These are phyloP conservation scores for Purpureocillium lavendulum DNA, from an alignment of 2,329 filamentous ascomycete genomes.

Conservation along the genomic window DNA sequence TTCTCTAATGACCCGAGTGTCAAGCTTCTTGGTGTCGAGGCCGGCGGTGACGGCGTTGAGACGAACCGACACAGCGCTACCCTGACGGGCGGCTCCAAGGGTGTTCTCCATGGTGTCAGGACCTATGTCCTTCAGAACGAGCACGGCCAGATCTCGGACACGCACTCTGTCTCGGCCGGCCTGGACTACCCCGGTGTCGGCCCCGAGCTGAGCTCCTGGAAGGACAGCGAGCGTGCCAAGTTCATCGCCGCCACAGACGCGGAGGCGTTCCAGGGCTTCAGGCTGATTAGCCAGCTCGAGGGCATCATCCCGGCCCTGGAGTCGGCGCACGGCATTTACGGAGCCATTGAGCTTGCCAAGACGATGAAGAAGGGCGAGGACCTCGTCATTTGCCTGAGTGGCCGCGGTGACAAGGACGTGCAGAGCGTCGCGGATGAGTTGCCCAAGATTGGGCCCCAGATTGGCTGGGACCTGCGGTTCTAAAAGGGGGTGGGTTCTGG, in stretches of 20 bases:
- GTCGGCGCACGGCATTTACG: conserved; percentile 85
- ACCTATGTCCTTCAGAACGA: conserved; percentile 92
- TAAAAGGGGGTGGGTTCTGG: conserved; percentile 20
- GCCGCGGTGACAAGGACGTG: conserved; percentile 95
- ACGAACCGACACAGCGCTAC: conserved; percentile 83
- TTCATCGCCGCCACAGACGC: conserved; percentile 90
- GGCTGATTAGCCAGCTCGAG: conserved; percentile 75
- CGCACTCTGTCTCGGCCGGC: conserved; percentile 92
- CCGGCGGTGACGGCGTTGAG: conserved; percentile 85
- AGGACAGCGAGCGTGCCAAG: conserved; percentile 76
- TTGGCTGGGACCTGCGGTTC: conserved; percentile 65
- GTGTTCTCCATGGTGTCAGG: conserved; percentile 89
- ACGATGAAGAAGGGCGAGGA: conserved; percentile 83
- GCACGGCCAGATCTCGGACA: conserved; percentile 89
- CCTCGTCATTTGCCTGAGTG: conserved; percentile 87
- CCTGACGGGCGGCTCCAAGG: conserved; percentile 76
- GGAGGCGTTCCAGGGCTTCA: conserved; percentile 82
- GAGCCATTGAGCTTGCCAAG: conserved; percentile 84
- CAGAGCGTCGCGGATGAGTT: conserved; percentile 95
- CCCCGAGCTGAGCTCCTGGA: conserved; percentile 87
- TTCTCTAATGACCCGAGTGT: conserved; percentile 81
- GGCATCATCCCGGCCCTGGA: conserved; percentile 96
- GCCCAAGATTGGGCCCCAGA: conserved; percentile 78
- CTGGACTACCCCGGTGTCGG: conserved; percentile 97
- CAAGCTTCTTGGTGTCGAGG: conserved; percentile 87